Evolutionary conservation across 805 yeast species (phyloP).

Genomic region (Metschnikowia baotianmanensis): DNA sequence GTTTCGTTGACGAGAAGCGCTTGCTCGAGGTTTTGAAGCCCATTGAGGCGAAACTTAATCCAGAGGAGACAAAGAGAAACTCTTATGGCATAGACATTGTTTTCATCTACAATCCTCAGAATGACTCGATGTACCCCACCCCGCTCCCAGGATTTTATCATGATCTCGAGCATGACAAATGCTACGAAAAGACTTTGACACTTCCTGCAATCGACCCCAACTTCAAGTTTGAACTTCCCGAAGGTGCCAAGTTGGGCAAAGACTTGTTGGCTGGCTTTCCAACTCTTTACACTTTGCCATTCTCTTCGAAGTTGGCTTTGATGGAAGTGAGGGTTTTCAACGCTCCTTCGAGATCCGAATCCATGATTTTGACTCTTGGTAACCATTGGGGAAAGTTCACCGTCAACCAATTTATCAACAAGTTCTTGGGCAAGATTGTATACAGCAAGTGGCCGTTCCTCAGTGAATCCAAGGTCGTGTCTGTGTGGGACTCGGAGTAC

Average conservation of each 20-base stretch:
- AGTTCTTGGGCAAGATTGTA: conserved; percentile 58
- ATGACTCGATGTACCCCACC: conserved; percentile 61
- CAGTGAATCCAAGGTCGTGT: conserved; percentile 70
- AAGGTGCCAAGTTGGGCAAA: conserved; percentile 68
- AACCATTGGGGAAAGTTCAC: conserved; percentile 55
- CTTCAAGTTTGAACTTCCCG: conserved; percentile 55
- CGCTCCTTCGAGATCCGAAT: conserved; percentile 78
- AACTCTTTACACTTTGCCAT: conserved; percentile 67
- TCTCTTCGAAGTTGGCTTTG: conserved; percentile 48
- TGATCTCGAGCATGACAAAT: conserved; percentile 76
- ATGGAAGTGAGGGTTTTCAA: conserved; percentile 78
- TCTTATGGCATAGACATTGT: conserved; percentile 65
- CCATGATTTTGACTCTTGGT: conserved; percentile 65
- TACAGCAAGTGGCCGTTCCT: conserved; percentile 91
- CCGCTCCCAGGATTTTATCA: conserved; percentile 76
- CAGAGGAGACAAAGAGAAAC: conserved; percentile 75
- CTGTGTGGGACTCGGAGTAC: conserved; percentile 54
- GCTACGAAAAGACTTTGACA: conserved; percentile 58
- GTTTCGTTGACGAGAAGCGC: conserved; percentile 84
- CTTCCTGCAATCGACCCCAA: conserved; percentile 49
- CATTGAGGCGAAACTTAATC: conserved; percentile 54
- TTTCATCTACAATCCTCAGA: conserved; percentile 76
- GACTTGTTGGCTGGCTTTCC: conserved; percentile 89
- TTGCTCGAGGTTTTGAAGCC: conserved; percentile 73
- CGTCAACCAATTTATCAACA: conserved; percentile 62